Conservation (phyloP, 1,284 basidiomycete species). For the Pyrrhoderma lamaoense region DNA sequence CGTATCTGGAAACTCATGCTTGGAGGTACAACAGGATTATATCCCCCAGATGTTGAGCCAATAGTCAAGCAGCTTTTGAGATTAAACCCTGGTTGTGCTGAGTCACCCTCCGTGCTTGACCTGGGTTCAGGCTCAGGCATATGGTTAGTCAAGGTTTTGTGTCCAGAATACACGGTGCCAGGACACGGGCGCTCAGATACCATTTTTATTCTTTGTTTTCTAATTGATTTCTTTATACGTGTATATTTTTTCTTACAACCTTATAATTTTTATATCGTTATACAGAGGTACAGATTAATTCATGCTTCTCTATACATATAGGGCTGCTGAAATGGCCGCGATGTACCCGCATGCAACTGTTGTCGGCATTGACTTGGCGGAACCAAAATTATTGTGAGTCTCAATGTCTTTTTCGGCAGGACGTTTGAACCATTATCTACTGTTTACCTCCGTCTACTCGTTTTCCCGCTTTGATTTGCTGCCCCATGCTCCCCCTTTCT, state of each 20-base stretch:
- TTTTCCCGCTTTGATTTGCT: too few species aligned
- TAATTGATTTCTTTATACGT: too few species aligned
- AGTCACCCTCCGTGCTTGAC: slow-evolving; percentile 12
- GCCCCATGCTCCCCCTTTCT: too few species aligned
- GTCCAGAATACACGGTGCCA: too few species aligned
- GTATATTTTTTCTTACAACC: too few species aligned
- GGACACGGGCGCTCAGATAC: too few species aligned
- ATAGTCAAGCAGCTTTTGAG: slow-evolving; percentile 1
- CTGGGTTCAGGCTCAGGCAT: slow-evolving; percentile 17
- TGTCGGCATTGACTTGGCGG: slow-evolving; percentile 14
- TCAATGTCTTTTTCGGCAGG: background rate
- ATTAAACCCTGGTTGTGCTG: background rate
- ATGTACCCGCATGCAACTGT: slow-evolving; percentile 13
- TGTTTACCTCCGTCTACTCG: background rate
- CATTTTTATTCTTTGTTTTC: too few species aligned
- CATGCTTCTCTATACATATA: background rate
- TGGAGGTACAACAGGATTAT: slow-evolving; percentile 10
- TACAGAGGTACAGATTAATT: too few species aligned
- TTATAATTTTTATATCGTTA: too few species aligned
- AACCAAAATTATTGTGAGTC: slow-evolving; percentile 13
- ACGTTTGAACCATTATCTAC: background rate
- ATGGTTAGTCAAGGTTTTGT: slow-evolving; percentile 16
- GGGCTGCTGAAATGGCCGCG: slow-evolving; percentile 17
- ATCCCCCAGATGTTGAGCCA: slow-evolving; percentile 13
- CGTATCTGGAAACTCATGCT: slow-evolving; percentile 16